Evolutionary conservation across 441 rosid species (phyloP).

Genomic region (Dalechampia spathulata): DNA sequence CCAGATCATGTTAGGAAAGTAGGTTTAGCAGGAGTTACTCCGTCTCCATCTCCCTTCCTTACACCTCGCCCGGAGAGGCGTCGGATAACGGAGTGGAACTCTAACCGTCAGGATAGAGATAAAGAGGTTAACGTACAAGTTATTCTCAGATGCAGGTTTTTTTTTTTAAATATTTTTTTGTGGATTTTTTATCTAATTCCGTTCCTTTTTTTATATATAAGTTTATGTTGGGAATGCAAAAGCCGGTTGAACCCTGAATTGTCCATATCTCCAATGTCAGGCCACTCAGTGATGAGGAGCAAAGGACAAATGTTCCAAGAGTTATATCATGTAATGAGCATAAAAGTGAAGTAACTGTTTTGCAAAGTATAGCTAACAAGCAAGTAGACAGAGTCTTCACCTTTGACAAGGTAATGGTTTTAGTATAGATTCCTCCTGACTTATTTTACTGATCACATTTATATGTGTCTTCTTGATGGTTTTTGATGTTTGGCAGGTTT

Average conservation of each 20-base stretch:
- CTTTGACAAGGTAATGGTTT: conserved; percentile 63
- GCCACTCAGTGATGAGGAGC: conserved; percentile 78
- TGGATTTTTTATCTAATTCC: neutral
- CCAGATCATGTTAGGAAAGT: conserved; percentile 62
- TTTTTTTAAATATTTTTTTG: neutral
- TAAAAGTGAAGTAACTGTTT: conserved; percentile 65
- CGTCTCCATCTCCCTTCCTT: conserved; percentile 80
- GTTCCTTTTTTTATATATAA: neutral
- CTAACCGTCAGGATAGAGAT: conserved; percentile 59
- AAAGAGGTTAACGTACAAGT: conserved; percentile 91
- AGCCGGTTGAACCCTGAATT: no score
- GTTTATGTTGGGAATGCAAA: no score
- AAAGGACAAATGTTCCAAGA: conserved; percentile 47
- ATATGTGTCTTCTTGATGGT: neutral
- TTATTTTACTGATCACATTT: no score
- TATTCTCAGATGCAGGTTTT: conserved; percentile 65
- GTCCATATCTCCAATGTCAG: conserved; percentile 31
- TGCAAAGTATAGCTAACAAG: conserved; percentile 35
- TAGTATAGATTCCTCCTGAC: no score
- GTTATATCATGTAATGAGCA: conserved; percentile 64
- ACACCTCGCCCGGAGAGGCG: conserved; percentile 88
- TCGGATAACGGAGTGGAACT: conserved; percentile 39
- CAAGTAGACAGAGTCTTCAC: conserved; percentile 78
- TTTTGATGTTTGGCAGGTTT: conserved; percentile 41
- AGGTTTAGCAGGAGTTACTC: conserved; percentile 44